Evolutionary conservation across 1,284 basidiomycete species (phyloP).

Genomic region (Macrocystidia cucumis): DNA sequence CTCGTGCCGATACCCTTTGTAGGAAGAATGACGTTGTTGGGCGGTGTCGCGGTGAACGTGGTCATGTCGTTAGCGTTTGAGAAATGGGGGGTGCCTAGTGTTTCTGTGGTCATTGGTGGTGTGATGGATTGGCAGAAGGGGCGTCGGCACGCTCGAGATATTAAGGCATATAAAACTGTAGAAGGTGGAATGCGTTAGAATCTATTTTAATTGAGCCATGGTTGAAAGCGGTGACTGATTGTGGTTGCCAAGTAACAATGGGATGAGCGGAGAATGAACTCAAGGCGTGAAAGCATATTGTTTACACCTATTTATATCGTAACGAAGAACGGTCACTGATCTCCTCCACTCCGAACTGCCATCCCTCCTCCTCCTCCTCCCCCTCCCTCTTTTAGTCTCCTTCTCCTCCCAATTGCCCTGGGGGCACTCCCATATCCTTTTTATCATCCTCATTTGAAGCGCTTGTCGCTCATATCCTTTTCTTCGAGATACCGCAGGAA

Average conservation of each 20-base stretch:
- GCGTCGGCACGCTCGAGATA: slow-evolving; percentile 44
- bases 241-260: slow-evolving; percentile 14
- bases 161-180: slow-evolving; percentile 67
- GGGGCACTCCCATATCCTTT: slow-evolving; percentile 52
- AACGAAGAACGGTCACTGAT: slow-evolving; percentile 1
- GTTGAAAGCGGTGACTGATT: slow-evolving; percentile 5
- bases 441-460: slow-evolving; percentile 23
- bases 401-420: slow-evolving; percentile 30
- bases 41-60: slow-evolving; percentile 72
- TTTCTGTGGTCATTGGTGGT: slow-evolving; percentile 49
- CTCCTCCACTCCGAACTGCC: no score
- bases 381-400: slow-evolving; percentile 19
- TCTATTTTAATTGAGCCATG: slow-evolving; percentile 7
- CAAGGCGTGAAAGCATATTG: no score
- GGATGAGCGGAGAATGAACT: slow-evolving; percentile 19
- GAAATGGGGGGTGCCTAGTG: slow-evolving; percentile 59
- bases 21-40: slow-evolving; percentile 67
- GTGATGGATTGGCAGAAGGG: slow-evolving; percentile 35
- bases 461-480: slow-evolving; percentile 26
- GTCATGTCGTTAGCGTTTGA: slow-evolving; percentile 75
- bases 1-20: slow-evolving; percentile 70
- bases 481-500: slow-evolving; percentile 44
- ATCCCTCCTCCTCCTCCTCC: slow-evolving; percentile 13
- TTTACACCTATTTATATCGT: no score
- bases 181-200: slow-evolving; percentile 53